phyloP scores from a whole-genome alignment of 805 yeast genomes.

The Wickerhamiella australiensis region DNA sequence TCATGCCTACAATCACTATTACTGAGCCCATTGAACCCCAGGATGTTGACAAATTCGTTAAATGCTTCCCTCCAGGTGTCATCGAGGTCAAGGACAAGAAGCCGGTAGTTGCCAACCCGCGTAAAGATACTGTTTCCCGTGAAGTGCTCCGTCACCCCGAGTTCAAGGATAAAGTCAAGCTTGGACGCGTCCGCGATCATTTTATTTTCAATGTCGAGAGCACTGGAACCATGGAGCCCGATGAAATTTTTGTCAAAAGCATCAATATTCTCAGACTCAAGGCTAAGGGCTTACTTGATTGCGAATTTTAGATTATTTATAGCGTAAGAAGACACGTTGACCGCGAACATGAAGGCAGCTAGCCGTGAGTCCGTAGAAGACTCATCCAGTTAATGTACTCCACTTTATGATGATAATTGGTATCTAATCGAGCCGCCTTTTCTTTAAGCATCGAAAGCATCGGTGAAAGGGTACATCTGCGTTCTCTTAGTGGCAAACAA shows the following conservation, averaged over 20 bases:
- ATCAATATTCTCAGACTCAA: constrained; percentile 76
- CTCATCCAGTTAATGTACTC: too few species aligned
- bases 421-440: too few species aligned
- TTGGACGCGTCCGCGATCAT: constrained; percentile 86
- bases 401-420: too few species aligned
- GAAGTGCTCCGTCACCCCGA: constrained; percentile 92
- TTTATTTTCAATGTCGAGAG: constrained; percentile 91
- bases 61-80: constrained; percentile 90
- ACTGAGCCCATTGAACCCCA: constrained; percentile 58
- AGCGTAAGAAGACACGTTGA: not conserved
- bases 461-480: too few species aligned
- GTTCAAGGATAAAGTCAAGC: constrained; percentile 74
- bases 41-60: constrained; percentile 65
- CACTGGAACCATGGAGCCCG: constrained; percentile 95
- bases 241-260: constrained; percentile 85
- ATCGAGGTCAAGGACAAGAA: constrained; percentile 55
- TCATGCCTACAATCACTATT: constrained; percentile 65
- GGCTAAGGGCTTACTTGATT: constrained; percentile 23
- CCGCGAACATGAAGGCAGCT: too few species aligned
- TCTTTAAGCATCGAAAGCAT: too few species aligned
- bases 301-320: constrained; percentile 16
- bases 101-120: constrained; percentile 76
- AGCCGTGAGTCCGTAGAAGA: too few species aligned
- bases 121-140: constrained; percentile 93
- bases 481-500: too few species aligned